Evolutionary conservation across 2,329 filamentous ascomycete species (phyloP).

Genomic region (Aureobasidium leucospermi): DNA sequence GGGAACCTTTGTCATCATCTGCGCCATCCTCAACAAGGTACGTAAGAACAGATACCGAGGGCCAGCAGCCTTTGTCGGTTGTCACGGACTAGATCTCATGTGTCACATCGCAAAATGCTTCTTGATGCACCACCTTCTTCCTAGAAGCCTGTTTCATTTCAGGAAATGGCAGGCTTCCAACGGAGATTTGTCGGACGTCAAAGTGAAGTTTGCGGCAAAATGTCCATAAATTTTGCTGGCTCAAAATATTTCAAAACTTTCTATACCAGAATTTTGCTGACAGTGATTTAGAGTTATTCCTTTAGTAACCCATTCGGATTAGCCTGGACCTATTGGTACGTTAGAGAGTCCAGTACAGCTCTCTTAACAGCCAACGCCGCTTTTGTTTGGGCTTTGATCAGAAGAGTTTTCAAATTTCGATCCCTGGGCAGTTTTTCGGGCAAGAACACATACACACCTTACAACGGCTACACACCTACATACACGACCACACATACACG

Average conservation of each 20-base stretch:
- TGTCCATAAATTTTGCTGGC: too few relatives aligned
- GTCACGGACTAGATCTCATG: too few relatives aligned
- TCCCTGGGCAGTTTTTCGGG: slow-evolving; percentile 10
- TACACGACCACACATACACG: slow-evolving; percentile 4
- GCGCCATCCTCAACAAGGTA: slow-evolving; percentile 54
- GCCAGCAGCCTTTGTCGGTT: too few relatives aligned
- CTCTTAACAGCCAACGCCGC: slow-evolving; percentile 56
- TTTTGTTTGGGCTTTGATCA: slow-evolving; percentile 44
- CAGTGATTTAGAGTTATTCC: slow-evolving; percentile 35
- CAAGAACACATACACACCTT: background rate
- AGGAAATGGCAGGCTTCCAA: too few relatives aligned
- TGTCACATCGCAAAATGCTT: too few relatives aligned
- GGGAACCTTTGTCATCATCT: slow-evolving; percentile 50
- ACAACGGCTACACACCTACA: slow-evolving; percentile 6
- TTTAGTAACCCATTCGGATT: slow-evolving; percentile 50
- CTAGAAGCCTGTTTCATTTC: too few relatives aligned
- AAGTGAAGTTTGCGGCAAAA: too few relatives aligned
- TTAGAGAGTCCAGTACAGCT: slow-evolving; percentile 52
- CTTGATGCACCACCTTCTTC: too few relatives aligned
- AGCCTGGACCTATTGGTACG: slow-evolving; percentile 54
- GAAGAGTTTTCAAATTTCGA: slow-evolving; percentile 15
- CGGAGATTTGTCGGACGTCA: too few relatives aligned
- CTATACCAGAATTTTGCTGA: too few relatives aligned
- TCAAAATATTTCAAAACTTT: too few relatives aligned
- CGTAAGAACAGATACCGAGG: too few relatives aligned